Conservation (phyloP, 176 grass and related monocot genomes). For the Oryza longistaminata region DNA sequence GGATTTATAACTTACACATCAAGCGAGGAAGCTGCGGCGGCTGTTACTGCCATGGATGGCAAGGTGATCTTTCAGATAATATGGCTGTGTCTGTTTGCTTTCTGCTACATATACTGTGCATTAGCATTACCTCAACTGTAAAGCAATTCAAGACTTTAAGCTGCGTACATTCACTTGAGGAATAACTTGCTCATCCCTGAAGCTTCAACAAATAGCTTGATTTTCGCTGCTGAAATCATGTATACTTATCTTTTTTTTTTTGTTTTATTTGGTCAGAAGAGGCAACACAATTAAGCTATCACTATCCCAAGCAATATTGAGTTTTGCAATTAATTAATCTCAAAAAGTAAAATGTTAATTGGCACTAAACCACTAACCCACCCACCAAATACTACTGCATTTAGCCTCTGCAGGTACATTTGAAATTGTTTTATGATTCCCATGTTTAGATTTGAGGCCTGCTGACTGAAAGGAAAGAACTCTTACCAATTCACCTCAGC, state of each 20-base stretch:
- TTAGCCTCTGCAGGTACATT: background rate
- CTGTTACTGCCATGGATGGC: conserved; percentile 78
- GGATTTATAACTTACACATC: conserved; percentile 81
- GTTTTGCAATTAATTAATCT: too few relatives aligned
- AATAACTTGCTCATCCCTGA: background rate
- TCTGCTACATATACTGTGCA: background rate
- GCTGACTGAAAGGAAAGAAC: too few relatives aligned
- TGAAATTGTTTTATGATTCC: too few relatives aligned
- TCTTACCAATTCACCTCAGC: too few relatives aligned
- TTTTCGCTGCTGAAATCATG: background rate
- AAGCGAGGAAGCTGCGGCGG: conserved; percentile 63
- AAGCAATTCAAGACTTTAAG: background rate
- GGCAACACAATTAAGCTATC: background rate
- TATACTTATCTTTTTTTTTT: too few relatives aligned
- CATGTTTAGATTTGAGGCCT: too few relatives aligned
- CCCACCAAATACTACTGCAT: background rate
- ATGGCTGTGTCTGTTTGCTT: conserved; percentile 4
- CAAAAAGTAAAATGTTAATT: too few relatives aligned
- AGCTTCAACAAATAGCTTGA: background rate
- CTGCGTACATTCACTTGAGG: conserved; percentile 6
- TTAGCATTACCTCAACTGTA: background rate
- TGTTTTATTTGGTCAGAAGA: background rate
- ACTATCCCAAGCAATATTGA: background rate
- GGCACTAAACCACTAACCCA: background rate
- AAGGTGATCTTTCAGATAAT: conserved; percentile 47